phyloP scores from a whole-genome alignment of 1,284 basidiomycete species.

The Rhodotorula sp. region DNA sequence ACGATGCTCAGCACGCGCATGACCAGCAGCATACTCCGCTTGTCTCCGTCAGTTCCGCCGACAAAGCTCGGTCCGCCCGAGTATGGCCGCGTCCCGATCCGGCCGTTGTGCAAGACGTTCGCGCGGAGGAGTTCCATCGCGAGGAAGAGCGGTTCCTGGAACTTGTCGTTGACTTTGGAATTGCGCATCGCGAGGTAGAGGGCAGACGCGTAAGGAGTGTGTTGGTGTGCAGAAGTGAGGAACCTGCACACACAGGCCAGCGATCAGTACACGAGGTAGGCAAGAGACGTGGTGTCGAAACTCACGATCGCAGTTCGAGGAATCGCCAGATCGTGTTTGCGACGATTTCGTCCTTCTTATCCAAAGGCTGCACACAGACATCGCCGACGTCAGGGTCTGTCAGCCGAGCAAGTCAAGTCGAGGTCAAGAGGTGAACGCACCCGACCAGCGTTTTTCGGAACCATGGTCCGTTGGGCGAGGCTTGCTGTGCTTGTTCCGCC shows the following conservation, averaged over 20 bases:
- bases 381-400: constrained; percentile 32
- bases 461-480: constrained; percentile 67
- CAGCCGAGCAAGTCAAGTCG: constrained; percentile 23
- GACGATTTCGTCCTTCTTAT: constrained; percentile 98
- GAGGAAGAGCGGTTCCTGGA: constrained; percentile 92
- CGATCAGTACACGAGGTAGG: neutral
- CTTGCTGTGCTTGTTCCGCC: constrained; percentile 81
- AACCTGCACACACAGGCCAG: constrained; percentile 59
- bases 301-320: constrained; percentile 87
- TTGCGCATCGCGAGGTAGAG: constrained; percentile 76
- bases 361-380: constrained; percentile 57
- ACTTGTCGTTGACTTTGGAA: constrained; percentile 89
- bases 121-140: constrained; percentile 90
- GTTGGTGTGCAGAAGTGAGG: constrained; percentile 78
- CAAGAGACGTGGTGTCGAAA: constrained; percentile 35
- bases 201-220: constrained; percentile 84
- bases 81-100: constrained; percentile 82
- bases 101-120: constrained; percentile 88
- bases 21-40: constrained; percentile 71
- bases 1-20: constrained; percentile 95
- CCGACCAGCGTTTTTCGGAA: constrained; percentile 56
- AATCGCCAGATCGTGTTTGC: constrained; percentile 98
- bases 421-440: constrained; percentile 29
- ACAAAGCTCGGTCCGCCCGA: constrained; percentile 95
- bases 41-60: constrained; percentile 52